A percentile compares a stretch with the other conserved stretches of the same genome.
Evolutionary conservation across 129 eudicot species (phyloP).

Genomic region (Oenanthe sinensis): DNA sequence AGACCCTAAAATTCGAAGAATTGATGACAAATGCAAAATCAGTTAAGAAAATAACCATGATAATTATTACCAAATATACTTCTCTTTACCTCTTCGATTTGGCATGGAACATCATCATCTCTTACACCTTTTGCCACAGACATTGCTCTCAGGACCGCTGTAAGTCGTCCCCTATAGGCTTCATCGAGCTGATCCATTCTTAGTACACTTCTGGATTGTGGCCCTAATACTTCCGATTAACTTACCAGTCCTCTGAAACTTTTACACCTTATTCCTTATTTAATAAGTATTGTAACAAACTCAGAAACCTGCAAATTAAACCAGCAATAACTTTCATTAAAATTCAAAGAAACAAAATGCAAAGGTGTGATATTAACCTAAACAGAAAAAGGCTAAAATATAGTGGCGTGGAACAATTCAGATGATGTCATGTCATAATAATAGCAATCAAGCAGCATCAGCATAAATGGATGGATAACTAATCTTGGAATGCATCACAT

Average conservation of each 20-base stretch:
- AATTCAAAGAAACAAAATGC: background rate
- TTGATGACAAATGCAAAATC: background rate
- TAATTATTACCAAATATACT: background rate
- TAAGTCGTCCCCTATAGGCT: conserved; percentile 33
- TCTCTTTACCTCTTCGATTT: conserved; percentile 72
- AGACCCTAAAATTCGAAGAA: conserved; percentile 47
- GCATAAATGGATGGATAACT: background rate
- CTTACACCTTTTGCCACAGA: conserved; percentile 33
- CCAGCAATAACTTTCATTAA: background rate
- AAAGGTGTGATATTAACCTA: background rate
- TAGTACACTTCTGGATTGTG: background rate
- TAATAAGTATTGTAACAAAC: background rate
- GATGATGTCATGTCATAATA: background rate
- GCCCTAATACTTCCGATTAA: background rate
- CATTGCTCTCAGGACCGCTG: conserved; percentile 42
- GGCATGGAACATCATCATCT: conserved; percentile 48
- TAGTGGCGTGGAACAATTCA: background rate
- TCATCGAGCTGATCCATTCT: conserved; percentile 38
- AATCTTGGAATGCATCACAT: background rate
- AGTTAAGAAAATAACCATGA: background rate
- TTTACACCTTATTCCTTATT: background rate
- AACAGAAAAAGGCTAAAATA: background rate
- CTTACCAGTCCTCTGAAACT: background rate
- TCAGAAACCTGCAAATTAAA: background rate
- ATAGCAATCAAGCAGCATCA: background rate